Evolutionary conservation across 1,139 yeast species (phyloP).

Genomic region (Suhomyces panamericanus): DNA sequence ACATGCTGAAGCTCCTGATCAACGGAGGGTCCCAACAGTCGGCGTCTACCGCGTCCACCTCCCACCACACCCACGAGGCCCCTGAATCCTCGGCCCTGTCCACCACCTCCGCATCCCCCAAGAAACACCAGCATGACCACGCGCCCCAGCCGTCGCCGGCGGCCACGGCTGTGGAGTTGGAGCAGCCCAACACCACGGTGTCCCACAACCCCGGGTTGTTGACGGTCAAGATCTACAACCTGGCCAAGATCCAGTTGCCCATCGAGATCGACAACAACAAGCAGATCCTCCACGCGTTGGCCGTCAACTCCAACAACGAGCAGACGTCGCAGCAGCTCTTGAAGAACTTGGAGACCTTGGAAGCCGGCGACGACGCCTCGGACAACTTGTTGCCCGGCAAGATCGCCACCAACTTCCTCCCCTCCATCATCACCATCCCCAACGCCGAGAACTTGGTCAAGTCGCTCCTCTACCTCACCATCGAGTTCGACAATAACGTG

Average conservation of each 20-base stretch:
- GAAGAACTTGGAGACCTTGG: constrained; percentile 30
- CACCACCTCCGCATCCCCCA: constrained; percentile 11
- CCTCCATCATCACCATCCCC: constrained; percentile 68
- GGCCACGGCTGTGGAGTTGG: constrained; percentile 8
- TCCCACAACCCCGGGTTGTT: constrained; percentile 59
- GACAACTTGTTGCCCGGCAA: constrained; percentile 27
- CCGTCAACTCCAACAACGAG: constrained; percentile 46
- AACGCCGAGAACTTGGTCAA: constrained; percentile 47
- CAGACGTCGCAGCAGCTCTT: constrained; percentile 38
- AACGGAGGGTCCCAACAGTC: constrained; percentile 7
- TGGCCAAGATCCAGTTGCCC: constrained; percentile 62
- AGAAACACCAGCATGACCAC: constrained; percentile 3
- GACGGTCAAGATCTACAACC: constrained; percentile 67
- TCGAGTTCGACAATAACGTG: constrained; percentile 80
- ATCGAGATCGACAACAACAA: constrained; percentile 55
- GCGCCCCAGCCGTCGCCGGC: background rate
- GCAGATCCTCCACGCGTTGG: constrained; percentile 52
- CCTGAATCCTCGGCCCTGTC: constrained; percentile 13
- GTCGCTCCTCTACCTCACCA: constrained; percentile 64
- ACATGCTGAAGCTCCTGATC: constrained; percentile 31
- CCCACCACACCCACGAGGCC: background rate
- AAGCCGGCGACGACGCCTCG: constrained; percentile 17
- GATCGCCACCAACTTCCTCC: constrained; percentile 51
- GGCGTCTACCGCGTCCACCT: background rate
- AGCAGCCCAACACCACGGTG: constrained; percentile 11